These are phyloP conservation scores for Gaertneriomyces sp. DNA, from an alignment of 192 early-diverging fungal species.

Conservation along the genomic window DNA sequence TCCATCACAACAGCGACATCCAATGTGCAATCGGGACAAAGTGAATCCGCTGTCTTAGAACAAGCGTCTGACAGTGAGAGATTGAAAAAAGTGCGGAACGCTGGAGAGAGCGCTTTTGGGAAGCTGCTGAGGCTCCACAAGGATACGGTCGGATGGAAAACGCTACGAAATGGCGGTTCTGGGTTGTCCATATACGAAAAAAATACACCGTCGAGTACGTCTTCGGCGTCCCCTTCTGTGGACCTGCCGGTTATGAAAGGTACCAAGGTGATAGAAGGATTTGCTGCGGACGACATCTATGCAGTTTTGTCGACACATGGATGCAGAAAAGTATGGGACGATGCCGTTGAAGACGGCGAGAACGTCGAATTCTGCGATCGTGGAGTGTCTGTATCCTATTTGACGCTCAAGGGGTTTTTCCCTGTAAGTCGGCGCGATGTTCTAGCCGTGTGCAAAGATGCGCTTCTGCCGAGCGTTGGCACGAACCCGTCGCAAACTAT, in stretches of 20 bases:
- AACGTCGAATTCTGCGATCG: conserved; percentile 21
- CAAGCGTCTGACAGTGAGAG: conserved; percentile 6
- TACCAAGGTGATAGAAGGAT: conserved; percentile 25
- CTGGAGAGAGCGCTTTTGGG: neutral
- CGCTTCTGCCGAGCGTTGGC: neutral
- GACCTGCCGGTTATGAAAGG: conserved; percentile 22
- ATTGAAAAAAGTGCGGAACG: neutral
- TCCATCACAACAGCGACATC: too few species aligned
- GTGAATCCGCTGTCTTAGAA: neutral
- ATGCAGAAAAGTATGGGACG: conserved; percentile 28
- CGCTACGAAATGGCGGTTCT: neutral
- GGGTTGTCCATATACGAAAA: conserved; percentile 11
- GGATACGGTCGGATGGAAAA: conserved; percentile 1
- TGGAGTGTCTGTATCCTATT: conserved; percentile 16
- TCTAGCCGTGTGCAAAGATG: conserved; percentile 5
- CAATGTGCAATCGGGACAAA: neutral
- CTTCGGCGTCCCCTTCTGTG: neutral
- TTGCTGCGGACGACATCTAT: conserved; percentile 19
- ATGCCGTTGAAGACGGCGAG: conserved; percentile 17
- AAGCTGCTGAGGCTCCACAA: conserved; percentile 8
- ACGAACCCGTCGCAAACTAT: conserved; percentile 12
- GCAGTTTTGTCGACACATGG: conserved; percentile 17
- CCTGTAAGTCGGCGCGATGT: conserved; percentile 28
- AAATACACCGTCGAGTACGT: neutral
- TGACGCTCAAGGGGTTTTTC: conserved; percentile 15